These are phyloP conservation scores for Ascochyta fabae DNA, from an alignment of 2,329 filamentous ascomycete genomes.

Conservation along the genomic window DNA sequence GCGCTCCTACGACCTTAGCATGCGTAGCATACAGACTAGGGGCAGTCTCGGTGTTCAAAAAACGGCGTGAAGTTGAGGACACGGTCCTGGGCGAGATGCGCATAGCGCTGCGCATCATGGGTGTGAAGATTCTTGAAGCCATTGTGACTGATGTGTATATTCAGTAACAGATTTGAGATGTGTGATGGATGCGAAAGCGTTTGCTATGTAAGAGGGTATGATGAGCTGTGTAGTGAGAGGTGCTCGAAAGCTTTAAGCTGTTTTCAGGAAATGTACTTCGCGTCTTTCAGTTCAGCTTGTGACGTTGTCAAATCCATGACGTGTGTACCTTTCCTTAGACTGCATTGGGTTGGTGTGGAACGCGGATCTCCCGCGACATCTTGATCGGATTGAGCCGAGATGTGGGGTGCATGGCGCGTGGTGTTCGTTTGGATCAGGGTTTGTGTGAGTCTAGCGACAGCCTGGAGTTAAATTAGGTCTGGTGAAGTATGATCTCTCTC, in stretches of 20 bases:
- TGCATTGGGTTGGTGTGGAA: slow-evolving; percentile 9
- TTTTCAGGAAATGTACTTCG: not conserved
- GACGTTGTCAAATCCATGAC: slow-evolving; percentile 16
- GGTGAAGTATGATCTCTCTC: no score
- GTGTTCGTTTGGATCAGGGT: not conserved
- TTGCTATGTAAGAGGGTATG: not conserved
- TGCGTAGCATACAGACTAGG: slow-evolving; percentile 50
- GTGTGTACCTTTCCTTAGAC: slow-evolving; percentile 10
- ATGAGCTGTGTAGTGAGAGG: no score
- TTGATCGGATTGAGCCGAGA: slow-evolving; percentile 1
- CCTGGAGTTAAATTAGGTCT: no score
- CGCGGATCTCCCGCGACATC: slow-evolving; percentile 10
- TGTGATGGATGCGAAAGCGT: not conserved
- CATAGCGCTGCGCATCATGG: slow-evolving; percentile 19
- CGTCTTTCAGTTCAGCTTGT: slow-evolving; percentile 1
- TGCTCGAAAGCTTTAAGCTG: not conserved
- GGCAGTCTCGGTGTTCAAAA: slow-evolving; percentile 50
- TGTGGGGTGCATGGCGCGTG: not conserved
- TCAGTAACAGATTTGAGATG: not conserved
- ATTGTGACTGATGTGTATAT: slow-evolving; percentile 10
- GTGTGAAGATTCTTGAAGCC: slow-evolving; percentile 22
- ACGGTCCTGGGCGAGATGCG: slow-evolving; percentile 14
- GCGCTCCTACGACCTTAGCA: slow-evolving; percentile 50
- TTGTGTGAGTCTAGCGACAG: not conserved
- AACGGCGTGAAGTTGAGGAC: slow-evolving; percentile 27